Percentiles rank a stretch among this genome's conserved stretches.
Conservation (phyloP, 139 green algal species). For the Coelastrella sp. region DNA sequence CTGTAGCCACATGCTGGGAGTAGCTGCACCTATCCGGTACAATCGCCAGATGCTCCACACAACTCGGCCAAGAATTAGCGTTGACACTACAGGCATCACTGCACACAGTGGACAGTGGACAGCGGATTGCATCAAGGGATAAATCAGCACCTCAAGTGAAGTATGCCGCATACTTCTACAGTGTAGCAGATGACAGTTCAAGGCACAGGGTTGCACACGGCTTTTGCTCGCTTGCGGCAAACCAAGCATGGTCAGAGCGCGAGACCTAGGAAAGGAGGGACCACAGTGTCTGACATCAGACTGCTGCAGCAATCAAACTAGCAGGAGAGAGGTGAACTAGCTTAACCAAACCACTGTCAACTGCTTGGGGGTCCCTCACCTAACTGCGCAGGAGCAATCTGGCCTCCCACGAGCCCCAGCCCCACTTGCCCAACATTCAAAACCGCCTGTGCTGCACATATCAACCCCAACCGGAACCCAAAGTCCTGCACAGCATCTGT, state of each 20-base stretch:
- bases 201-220: too few species aligned
- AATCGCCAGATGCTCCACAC: constrained; percentile 30
- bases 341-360: too few species aligned
- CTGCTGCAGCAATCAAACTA: too few species aligned
- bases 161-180: too few species aligned
- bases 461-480: constrained; percentile 8
- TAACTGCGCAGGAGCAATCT: neutral
- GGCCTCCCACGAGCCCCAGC: neutral
- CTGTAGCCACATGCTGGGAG: constrained; percentile 29
- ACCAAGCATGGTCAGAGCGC: too few species aligned
- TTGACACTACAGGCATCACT: constrained; percentile 14
- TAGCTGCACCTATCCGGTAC: neutral
- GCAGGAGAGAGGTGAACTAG: too few species aligned
- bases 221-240: too few species aligned
- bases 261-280: too few species aligned
- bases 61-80: constrained; percentile 8
- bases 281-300: too few species aligned
- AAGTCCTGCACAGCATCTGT: constrained; percentile 4
- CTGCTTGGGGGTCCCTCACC: constrained; percentile 5
- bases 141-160: too few species aligned
- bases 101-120: neutral
- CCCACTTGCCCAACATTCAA: constrained; percentile 21
- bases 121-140: too few species aligned
- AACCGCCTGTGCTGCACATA: neutral
- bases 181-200: too few species aligned